Evolutionary conservation across 1,284 basidiomycete species (phyloP).

Genomic region (Porodaedalea pini): DNA sequence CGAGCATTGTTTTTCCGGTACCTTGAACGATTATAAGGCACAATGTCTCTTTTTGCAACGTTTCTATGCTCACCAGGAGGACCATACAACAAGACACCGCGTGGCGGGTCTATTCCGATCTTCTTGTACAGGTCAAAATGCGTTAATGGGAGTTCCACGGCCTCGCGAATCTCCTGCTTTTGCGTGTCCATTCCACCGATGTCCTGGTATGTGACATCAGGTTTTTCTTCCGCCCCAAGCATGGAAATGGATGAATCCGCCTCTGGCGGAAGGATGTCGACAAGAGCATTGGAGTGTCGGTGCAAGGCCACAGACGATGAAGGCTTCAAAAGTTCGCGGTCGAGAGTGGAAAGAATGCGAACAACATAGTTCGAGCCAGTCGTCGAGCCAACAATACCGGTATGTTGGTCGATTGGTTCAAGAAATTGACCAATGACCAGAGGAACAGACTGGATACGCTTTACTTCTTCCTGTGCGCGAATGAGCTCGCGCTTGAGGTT

Average conservation of each 20-base stretch:
- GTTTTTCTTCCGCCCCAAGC: conserved; percentile 91
- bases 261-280: conserved; percentile 98
- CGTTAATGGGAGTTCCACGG: conserved; percentile 96
- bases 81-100: conserved; percentile 90
- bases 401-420: conserved; percentile 97
- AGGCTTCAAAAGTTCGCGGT: conserved; percentile 96
- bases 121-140: conserved; percentile 99
- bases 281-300: conserved; percentile 96
- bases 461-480: conserved; percentile 98
- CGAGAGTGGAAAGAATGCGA: conserved; percentile 94
- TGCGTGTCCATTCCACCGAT: conserved; percentile 98
- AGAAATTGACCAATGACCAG: conserved; percentile 99
- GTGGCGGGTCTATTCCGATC: conserved; percentile 98
- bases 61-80: conserved; percentile 67
- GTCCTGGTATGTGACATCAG: conserved; percentile 85
- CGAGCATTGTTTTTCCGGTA: conserved; percentile 99
- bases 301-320: conserved; percentile 97
- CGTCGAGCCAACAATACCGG: conserved; percentile 96
- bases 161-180: conserved; percentile 99
- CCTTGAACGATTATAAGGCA: conserved; percentile 45
- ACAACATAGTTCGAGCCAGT: conserved; percentile 99
- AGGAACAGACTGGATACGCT: conserved; percentile 97
- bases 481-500: conserved; percentile 98
- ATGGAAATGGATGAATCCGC: conserved; percentile 97
- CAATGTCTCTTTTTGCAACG: background rate